Conservation (phyloP, 2,329 filamentous ascomycete species). For the Aureobasidium lini region DNA sequence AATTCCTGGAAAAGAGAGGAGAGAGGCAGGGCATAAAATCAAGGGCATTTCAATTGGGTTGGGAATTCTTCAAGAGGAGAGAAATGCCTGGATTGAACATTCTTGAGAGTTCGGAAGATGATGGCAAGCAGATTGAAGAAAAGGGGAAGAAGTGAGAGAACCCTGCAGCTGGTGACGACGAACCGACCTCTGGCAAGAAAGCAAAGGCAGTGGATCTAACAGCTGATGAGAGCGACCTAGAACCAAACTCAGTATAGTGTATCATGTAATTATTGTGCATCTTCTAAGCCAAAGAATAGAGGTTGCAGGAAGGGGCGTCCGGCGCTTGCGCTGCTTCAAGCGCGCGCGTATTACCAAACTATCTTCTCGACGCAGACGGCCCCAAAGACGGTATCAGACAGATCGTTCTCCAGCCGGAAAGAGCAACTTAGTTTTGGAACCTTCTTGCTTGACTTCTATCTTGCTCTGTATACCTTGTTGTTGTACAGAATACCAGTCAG, state of each 20-base stretch:
- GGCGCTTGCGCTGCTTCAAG: no score
- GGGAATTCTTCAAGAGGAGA: background rate
- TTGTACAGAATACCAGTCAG: no score
- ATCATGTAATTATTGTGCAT: background rate
- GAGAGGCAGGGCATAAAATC: background rate
- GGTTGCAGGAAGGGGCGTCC: no score
- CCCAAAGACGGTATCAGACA: no score
- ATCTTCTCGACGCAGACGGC: no score
- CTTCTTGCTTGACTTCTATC: no score
- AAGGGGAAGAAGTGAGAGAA: background rate
- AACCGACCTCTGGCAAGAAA: background rate
- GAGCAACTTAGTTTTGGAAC: no score
- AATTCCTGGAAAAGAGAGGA: background rate
- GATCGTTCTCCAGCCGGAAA: no score
- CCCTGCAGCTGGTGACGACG: background rate
- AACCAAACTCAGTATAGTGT: background rate
- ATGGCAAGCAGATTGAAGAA: background rate
- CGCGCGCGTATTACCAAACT: no score
- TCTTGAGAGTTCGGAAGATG: background rate
- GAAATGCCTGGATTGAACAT: background rate
- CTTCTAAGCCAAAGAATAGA: no score
- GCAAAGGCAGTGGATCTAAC: background rate
- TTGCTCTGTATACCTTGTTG: no score
- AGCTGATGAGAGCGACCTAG: background rate
- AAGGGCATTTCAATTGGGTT: background rate